phyloP scores from a whole-genome alignment of 2,329 filamentous ascomycete genomes.

The Albifimbria verrucaria region DNA sequence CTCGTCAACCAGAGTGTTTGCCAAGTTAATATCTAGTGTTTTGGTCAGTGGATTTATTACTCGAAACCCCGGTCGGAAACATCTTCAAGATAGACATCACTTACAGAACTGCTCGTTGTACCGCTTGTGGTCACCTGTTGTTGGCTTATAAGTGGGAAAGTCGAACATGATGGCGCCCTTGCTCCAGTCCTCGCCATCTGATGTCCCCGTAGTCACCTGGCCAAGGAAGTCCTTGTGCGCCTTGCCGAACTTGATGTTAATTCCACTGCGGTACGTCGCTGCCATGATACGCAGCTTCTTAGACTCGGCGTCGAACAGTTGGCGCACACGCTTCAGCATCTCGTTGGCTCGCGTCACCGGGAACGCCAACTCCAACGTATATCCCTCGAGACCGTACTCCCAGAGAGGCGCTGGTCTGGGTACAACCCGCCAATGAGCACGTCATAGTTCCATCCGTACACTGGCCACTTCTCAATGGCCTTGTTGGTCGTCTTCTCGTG shows the following conservation, averaged over 20 bases:
- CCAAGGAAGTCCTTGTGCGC: constrained; percentile 46
- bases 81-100: no score
- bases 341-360: constrained; percentile 46
- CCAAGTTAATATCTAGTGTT: constrained; percentile 37
- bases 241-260: constrained; percentile 51
- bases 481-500: constrained; percentile 45
- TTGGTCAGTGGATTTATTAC: background rate
- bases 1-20: constrained; percentile 43
- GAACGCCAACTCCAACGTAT: constrained; percentile 50
- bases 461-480: constrained; percentile 42
- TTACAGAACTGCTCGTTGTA: constrained; percentile 50
- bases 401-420: constrained; percentile 45
- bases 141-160: constrained; percentile 46
- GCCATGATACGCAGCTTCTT: constrained; percentile 43
- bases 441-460: constrained; percentile 52
- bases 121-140: constrained; percentile 39
- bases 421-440: constrained; percentile 51
- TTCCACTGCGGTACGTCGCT: constrained; percentile 47
- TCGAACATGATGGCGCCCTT: constrained; percentile 53
- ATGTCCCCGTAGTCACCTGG: constrained; percentile 45
- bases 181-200: constrained; percentile 42
- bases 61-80: no score
- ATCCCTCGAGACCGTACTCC: constrained; percentile 45
- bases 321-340: constrained; percentile 44
- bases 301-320: constrained; percentile 44